These are phyloP conservation scores for Serendipita sp. DNA, from an alignment of 1,284 basidiomycete species.

Conservation along the genomic window DNA sequence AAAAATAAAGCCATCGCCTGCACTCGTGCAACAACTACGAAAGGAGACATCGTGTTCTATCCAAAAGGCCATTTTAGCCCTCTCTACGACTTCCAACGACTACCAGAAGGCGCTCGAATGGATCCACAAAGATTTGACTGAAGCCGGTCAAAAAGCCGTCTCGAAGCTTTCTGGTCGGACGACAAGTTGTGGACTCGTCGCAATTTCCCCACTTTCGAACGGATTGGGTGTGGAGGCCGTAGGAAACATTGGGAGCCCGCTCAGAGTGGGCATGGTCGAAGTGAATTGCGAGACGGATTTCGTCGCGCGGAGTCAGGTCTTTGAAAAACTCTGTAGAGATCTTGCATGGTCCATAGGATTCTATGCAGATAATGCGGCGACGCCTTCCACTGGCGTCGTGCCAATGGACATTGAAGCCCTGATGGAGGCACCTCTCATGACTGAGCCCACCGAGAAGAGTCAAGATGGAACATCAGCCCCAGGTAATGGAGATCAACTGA, in stretches of 20 bases:
- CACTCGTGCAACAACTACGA: constrained; percentile 76
- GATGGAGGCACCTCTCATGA: constrained; percentile 53
- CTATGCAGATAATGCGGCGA: constrained; percentile 20
- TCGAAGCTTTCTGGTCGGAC: constrained; percentile 66
- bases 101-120: constrained; percentile 62
- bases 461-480: constrained; percentile 12
- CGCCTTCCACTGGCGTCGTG: constrained; percentile 27
- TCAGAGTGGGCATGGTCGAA: constrained; percentile 72
- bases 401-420: constrained; percentile 36
- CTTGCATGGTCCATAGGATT: constrained; percentile 82
- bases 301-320: constrained; percentile 78
- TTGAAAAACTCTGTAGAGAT: constrained; percentile 61
- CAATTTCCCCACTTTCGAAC: constrained; percentile 54
- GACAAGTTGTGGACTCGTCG: constrained; percentile 70
- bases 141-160: constrained; percentile 64
- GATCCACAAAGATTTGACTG: constrained; percentile 61
- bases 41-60: constrained; percentile 71
- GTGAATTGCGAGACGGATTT: constrained; percentile 97
- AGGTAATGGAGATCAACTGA: constrained; percentile 13
- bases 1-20: constrained; percentile 36
- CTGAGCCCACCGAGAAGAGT: constrained; percentile 26
- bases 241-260: constrained; percentile 33
- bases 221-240: constrained; percentile 25
- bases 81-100: constrained; percentile 62
- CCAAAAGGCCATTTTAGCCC: constrained; percentile 79